Conservation (phyloP, 768 basidiomycete species). For the Leccinellum rugosiceps region DNA sequence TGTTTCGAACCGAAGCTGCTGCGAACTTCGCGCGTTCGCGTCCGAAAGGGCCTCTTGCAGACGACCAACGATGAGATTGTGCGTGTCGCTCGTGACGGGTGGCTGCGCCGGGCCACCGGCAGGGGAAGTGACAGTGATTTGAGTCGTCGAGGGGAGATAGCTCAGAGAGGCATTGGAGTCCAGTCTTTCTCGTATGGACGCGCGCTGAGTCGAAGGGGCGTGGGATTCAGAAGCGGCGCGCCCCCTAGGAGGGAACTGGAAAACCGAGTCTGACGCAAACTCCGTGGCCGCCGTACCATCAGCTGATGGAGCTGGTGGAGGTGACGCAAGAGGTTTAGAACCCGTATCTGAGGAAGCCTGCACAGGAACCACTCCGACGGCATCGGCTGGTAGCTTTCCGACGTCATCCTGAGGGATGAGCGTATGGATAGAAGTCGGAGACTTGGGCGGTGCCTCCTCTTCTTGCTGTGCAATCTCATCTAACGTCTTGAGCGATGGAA, state of each 20-base stretch:
- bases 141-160: constrained; percentile 24
- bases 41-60: constrained; percentile 62
- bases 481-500: constrained; percentile 44
- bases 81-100: constrained; percentile 31
- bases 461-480: constrained; percentile 45
- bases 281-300: constrained; percentile 12
- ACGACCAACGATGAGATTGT: constrained; percentile 46
- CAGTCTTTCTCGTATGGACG: constrained; percentile 20
- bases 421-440: constrained; percentile 20
- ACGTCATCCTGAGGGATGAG: constrained; percentile 9
- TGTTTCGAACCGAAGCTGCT: constrained; percentile 70
- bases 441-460: constrained; percentile 27
- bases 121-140: constrained; percentile 47
- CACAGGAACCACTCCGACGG: neutral
- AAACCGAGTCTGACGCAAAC: constrained; percentile 9
- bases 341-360: neutral
- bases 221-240: constrained; percentile 36
- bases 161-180: constrained; percentile 26
- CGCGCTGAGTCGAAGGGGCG: constrained; percentile 7
- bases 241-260: constrained; percentile 14
- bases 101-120: constrained; percentile 26
- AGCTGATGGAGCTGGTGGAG: neutral
- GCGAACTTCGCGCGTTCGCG: constrained; percentile 55
- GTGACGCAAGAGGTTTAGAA: neutral
- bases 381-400: neutral